Base-by-base conservation (phyloP, 129 eudicot genomes). In the Pittosporum tobira region DNA sequence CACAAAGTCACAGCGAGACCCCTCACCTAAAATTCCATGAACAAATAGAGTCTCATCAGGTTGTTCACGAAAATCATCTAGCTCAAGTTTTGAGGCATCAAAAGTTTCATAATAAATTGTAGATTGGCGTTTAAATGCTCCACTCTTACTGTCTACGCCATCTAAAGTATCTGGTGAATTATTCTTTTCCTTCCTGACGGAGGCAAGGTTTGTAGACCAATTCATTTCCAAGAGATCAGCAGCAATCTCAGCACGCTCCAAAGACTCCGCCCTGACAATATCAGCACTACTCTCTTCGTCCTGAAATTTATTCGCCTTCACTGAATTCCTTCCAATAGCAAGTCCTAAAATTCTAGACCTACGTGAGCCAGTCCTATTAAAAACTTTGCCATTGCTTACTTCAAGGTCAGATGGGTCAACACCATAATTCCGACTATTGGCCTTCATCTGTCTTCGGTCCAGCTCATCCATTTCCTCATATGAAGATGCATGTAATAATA, bases 211-310 rank as follows among this genome's bases (percentile, higher is more conserved):
- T 12, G 86, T 84, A 1, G 93, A 84, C 99, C 96, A 87, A 64
- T 74, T 79, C 65, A 88, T 71, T 34, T 93, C 99, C 79, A 93
- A 79, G 4, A 93, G 79, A 73, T 93, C 96, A 29, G 96, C 99
- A 42, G 99, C 96, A 52, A 93, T 77, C 80, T 87, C 93, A 68
- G 93, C 96, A 56, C 82, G 77, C 59, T 93, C 94, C 71, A 87
- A 57, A 7, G 93, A 81, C 0, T 65, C 77, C 30, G 70, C 45
- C 59, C 87, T 75, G 44, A 26, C 64, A 55, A 5, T 75, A 71
- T 68, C 69, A 34, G 65, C 53, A 69, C 36, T 73, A 48, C 61
- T 37, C 4, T 75, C 68, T 44, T 69, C 77, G 28, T 22, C 69
- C 9, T 64, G 52, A 63, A 62, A 56, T 43, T 46, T 73, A 49